A percentile compares a stretch with the other conserved stretches of the same genome.
Conservation (phyloP, 78 protist species). For the Polysphondylium violaceum region DNA sequence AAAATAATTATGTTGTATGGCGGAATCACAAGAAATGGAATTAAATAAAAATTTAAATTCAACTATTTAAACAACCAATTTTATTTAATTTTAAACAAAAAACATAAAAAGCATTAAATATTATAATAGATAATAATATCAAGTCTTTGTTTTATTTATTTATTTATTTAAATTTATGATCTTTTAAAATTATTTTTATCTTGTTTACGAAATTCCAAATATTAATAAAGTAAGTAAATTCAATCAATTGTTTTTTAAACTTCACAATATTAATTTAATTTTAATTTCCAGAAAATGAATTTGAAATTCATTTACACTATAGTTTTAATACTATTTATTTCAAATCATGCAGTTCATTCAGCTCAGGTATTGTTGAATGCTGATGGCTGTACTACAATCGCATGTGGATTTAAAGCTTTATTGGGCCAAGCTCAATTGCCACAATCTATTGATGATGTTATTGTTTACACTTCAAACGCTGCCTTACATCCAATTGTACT, state of each 20-base stretch:
- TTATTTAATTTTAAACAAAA: not conserved
- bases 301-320: not conserved
- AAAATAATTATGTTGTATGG: no score
- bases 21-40: no score
- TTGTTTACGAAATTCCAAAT: not conserved
- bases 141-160: slow-evolving; percentile 4
- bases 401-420: slow-evolving; percentile 7
- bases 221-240: not conserved
- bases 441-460: slow-evolving; percentile 31
- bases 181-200: not conserved
- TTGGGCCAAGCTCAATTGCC: not conserved
- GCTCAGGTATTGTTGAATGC: not conserved
- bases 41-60: not conserved
- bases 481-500: not conserved
- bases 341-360: not conserved
- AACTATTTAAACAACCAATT: not conserved
- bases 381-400: slow-evolving; percentile 17
- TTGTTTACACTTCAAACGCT: slow-evolving; percentile 18
- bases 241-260: not conserved
- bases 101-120: slow-evolving; percentile 5
- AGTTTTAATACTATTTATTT: not conserved
- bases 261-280: not conserved
- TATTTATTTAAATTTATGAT: not conserved
- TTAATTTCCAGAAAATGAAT: not conserved
- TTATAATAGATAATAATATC: not conserved